These are phyloP conservation scores for Penicillium corylophilum DNA, from an alignment of 2,329 filamentous ascomycete genomes.

Conservation along the genomic window DNA sequence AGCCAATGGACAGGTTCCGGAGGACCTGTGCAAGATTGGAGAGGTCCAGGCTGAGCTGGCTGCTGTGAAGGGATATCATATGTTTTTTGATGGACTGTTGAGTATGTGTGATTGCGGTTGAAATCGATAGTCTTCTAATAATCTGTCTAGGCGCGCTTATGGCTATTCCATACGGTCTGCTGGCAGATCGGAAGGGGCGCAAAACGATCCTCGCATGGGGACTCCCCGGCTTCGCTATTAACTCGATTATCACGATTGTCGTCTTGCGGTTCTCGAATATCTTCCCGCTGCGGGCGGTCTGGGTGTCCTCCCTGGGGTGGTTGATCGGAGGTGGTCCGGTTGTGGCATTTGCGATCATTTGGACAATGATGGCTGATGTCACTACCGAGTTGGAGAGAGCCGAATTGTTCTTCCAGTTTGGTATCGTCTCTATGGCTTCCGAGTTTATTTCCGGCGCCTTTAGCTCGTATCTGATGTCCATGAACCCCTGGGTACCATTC, in stretches of 20 bases:
- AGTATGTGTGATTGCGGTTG: constrained; percentile 25
- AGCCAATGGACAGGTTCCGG: constrained; percentile 43
- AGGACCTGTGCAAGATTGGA: constrained; percentile 52
- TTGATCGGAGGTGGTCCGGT: constrained; percentile 50
- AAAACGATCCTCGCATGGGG: constrained; percentile 46
- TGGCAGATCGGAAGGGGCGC: constrained; percentile 50
- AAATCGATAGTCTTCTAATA: constrained; percentile 2
- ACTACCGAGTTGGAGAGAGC: constrained; percentile 47
- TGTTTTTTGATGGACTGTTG: constrained; percentile 48
- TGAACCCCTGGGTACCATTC: constrained; percentile 44
- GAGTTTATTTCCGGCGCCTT: constrained; percentile 41
- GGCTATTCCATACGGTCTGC: constrained; percentile 50
- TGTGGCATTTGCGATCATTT: constrained; percentile 48
- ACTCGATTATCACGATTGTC: constrained; percentile 31
- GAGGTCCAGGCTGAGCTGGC: constrained; percentile 51
- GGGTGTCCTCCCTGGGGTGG: constrained; percentile 48
- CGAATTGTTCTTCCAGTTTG: constrained; percentile 42
- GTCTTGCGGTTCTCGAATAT: constrained; percentile 41
- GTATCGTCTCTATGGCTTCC: constrained; percentile 40
- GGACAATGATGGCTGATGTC: constrained; percentile 55
- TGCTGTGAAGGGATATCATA: constrained; percentile 51
- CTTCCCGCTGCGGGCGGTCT: constrained; percentile 49
- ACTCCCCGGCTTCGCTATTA: constrained; percentile 43
- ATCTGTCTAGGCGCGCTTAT: constrained; percentile 42
- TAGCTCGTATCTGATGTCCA: constrained; percentile 42